Conservation (phyloP, 2,329 filamentous ascomycete species). For the Colletotrichum gigasporum region DNA sequence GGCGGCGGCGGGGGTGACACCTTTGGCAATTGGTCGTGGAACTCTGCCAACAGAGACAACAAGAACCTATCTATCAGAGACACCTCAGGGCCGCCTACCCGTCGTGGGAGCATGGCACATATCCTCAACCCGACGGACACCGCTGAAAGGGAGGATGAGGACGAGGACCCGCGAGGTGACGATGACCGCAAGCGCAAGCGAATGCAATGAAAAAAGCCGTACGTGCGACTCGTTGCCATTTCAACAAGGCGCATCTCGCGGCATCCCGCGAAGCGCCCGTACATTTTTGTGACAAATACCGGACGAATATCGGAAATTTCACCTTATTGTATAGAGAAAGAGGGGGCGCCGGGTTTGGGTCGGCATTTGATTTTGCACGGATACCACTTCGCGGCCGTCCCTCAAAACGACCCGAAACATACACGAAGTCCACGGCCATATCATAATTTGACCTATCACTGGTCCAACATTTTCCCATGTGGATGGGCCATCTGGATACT, state of each 20-base stretch:
- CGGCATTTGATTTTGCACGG: constrained; percentile 12
- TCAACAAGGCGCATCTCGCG: background rate
- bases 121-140: constrained; percentile 70
- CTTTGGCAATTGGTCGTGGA: constrained; percentile 68
- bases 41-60: constrained; percentile 58
- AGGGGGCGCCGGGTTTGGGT: background rate
- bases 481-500: background rate
- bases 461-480: background rate
- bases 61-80: constrained; percentile 63
- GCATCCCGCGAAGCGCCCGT: background rate
- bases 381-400: background rate
- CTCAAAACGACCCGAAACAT: constrained; percentile 21
- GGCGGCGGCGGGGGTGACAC: constrained; percentile 53
- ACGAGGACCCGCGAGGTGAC: constrained; percentile 63
- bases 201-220: constrained; percentile 53
- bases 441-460: constrained; percentile 4
- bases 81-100: constrained; percentile 64
- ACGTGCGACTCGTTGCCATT: background rate
- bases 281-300: constrained; percentile 24
- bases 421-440: constrained; percentile 26
- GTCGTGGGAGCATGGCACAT: constrained; percentile 69
- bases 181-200: constrained; percentile 72
- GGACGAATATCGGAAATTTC: constrained; percentile 8
- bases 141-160: constrained; percentile 64
- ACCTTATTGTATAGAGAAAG: constrained; percentile 22